Percentiles rank a stretch among this genome's conserved stretches.
phyloP scores from a whole-genome alignment of 139 green algal genomes.

The Chlorella sp. region DNA sequence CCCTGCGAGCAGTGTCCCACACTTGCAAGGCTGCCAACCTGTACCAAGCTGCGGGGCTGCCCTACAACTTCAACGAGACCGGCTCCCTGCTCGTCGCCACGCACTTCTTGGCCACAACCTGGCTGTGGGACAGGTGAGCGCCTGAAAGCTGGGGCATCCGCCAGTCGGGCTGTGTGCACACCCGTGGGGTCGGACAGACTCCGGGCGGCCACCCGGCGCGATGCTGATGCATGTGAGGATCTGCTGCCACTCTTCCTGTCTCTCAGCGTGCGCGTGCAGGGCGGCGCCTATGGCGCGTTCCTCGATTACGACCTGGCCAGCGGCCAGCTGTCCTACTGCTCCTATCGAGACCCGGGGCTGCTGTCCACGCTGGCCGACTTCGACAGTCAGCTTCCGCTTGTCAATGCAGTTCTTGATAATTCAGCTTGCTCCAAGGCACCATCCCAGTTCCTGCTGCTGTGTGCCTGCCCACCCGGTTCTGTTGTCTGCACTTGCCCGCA shows the following conservation, averaged over 20 bases:
- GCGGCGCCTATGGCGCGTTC: conserved; percentile 97
- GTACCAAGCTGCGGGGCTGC: conserved; percentile 82
- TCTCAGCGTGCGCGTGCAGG: conserved; percentile 70
- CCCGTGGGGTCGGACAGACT: no score
- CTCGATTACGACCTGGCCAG: conserved; percentile 93
- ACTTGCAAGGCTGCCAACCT: conserved; percentile 97
- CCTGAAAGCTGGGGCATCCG: no score
- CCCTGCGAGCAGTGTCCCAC: conserved; percentile 91
- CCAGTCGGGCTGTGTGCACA: no score
- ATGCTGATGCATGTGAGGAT: no score
- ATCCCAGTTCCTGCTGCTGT: not conserved
- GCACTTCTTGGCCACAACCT: conserved; percentile 94
- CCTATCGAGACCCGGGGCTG: conserved; percentile 97
- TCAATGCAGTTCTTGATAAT: not conserved
- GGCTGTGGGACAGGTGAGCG: conserved; percentile 95
- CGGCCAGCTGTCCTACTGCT: conserved; percentile 78
- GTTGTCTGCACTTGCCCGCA: not conserved
- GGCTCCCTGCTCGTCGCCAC: conserved; percentile 92
- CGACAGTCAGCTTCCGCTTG: conserved; percentile 38
- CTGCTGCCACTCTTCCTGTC: no score
- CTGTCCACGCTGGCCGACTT: conserved; percentile 83
- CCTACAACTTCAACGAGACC: conserved; percentile 77
- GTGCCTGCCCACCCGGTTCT: not conserved
- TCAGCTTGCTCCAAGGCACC: no score
- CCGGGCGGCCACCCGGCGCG: no score